Evolutionary conservation across 768 basidiomycete species (phyloP), one percentile per base, ranked within the genome.

Genomic region (Asterophora parasitica): DNA sequence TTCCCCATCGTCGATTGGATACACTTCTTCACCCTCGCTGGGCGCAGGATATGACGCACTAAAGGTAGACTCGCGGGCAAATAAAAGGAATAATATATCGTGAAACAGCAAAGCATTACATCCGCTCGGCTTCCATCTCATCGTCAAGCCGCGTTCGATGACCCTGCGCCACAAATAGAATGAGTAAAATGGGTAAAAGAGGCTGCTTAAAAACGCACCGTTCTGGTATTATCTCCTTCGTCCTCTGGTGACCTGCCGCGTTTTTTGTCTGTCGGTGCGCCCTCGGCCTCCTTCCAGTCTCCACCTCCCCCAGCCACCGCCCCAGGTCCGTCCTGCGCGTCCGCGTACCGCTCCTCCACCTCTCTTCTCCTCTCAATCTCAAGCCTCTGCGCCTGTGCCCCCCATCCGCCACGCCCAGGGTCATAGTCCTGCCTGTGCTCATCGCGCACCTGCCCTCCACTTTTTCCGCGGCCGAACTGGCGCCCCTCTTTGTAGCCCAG

Each of bases 361-460:
- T 90, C 84, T 56, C 82, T 77, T 62, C 88, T 75, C 57, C 92
- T 74, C 56, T 89, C 86, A 32, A 81, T 74, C 63, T 90, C 87
- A 40, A 75, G 46, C 51, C 77, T 70, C 59, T 92, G 88, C 4
- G 87, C 83, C 52, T 90, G 89, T 4, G 91, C 92, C 57, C 91
- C 92, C 90, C 88, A 94, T 31, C 89, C 91, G 42, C 96, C 96
- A 42, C 96, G 82, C 28, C 96, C 96, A 47, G 92, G 85, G 64
- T 98, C 93, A 61, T 94, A 99, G 65, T 98, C 95, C 61, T 94
- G 86, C 53, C 96, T 72, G 64, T 96, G 96, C 62, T 99, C 96
- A 61, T 99, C 96, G 56, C 95, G 79, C 43, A 94, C 88, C 74
- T 96, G 94, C 2, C 96, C 96, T 27, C 96, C 96, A 55, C 91